Evolutionary conservation across 495 filamentous ascomycete genomes (phyloP).

Genomic region (Cryomyces antarcticus): DNA sequence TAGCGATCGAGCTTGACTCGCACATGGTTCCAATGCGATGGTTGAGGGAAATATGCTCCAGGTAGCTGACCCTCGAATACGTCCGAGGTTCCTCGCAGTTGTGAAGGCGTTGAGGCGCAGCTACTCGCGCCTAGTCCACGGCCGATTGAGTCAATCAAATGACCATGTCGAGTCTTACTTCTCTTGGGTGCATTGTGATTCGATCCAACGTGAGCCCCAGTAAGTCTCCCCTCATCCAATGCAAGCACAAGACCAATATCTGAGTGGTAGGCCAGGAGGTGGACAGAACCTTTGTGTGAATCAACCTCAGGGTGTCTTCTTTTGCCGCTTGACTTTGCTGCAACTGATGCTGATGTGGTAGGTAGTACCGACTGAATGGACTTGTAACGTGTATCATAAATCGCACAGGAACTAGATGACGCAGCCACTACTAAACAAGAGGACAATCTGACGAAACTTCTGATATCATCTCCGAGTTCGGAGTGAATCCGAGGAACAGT

Average conservation of each 20-base stretch:
- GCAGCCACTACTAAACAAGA: constrained; percentile 9
- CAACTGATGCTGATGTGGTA: too few relatives aligned
- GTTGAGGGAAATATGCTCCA: too few relatives aligned
- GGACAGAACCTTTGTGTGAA: neutral
- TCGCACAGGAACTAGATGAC: constrained; percentile 5
- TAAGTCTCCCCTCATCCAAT: neutral
- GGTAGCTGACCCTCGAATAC: too few relatives aligned
- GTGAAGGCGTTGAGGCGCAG: too few relatives aligned
- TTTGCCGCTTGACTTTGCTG: constrained; percentile 2
- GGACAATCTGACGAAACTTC: constrained; percentile 26
- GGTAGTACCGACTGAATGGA: constrained; percentile 12
- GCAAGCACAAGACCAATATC: constrained; percentile 14
- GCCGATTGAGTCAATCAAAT: too few relatives aligned
- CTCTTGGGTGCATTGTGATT: too few relatives aligned
- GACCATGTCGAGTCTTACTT: too few relatives aligned
- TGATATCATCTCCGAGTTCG: constrained; percentile 1
- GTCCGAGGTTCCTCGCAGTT: too few relatives aligned
- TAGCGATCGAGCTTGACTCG: constrained; percentile 23
- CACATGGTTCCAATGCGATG: too few relatives aligned
- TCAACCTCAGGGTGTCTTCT: constrained; percentile 6
- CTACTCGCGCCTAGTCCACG: too few relatives aligned
- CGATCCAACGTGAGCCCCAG: too few relatives aligned
- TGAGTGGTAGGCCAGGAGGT: constrained; percentile 8
- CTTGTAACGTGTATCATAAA: constrained; percentile 19
- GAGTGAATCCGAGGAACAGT: constrained; percentile 22